phyloP scores from a whole-genome alignment of 1,139 yeast species.

The Pichia norvegensis region DNA sequence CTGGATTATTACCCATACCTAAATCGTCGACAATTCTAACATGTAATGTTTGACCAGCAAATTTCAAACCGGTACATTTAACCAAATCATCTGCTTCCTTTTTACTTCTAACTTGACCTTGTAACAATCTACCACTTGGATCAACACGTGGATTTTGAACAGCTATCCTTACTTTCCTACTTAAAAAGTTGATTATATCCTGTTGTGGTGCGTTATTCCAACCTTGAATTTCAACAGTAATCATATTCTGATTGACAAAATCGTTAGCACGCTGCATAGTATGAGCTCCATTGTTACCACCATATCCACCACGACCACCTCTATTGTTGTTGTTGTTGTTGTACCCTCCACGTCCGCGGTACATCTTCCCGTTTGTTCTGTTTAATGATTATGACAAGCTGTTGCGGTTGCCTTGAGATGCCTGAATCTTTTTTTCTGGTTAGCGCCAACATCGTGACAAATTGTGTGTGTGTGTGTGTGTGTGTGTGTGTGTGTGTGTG shows the following conservation, averaged over 20 bases:
- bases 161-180: constrained; percentile 55
- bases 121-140: constrained; percentile 34
- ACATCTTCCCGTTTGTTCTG: constrained; percentile 18
- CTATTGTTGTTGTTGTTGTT: constrained; percentile 1
- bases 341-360: constrained; percentile 31
- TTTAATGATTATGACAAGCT: not conserved
- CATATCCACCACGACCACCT: constrained; percentile 1
- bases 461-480: too few relatives aligned
- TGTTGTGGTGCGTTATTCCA: constrained; percentile 77
- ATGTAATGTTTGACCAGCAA: constrained; percentile 66
- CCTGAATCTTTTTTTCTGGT: not conserved
- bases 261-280: constrained; percentile 26
- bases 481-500: too few relatives aligned
- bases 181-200: constrained; percentile 61
- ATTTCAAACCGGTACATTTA: constrained; percentile 67
- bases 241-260: constrained; percentile 31
- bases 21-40: constrained; percentile 37
- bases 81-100: constrained; percentile 53
- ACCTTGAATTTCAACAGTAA: constrained; percentile 57
- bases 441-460: too few relatives aligned
- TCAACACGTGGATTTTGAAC: constrained; percentile 43
- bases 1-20: constrained; percentile 13
- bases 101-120: constrained; percentile 48
- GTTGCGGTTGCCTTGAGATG: not conserved
- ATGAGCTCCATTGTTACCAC: constrained; percentile 14